Base-by-base conservation (phyloP, 139 green algal species). In the Tetraselmis striata region DNA sequence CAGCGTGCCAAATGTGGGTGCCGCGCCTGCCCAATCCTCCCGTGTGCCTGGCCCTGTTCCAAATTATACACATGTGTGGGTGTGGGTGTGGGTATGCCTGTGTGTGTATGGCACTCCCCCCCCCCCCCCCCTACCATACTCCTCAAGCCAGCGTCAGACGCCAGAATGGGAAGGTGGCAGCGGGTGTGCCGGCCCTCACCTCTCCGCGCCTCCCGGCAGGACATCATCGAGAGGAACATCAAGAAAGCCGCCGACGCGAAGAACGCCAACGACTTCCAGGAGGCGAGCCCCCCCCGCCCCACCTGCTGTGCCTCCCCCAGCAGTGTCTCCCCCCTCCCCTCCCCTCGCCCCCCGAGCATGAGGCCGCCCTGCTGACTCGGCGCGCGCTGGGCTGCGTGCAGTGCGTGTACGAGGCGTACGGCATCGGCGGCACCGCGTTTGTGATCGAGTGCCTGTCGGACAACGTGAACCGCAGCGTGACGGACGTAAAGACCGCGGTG, bases 171-270 rank as follows among this genome's bases (percentile, higher is more conserved):
- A n/a, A n/a, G n/a, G n/a, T n/a, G n/a, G n/a, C n/a, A n/a, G n/a
- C n/a, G n/a, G n/a, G n/a, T n/a, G n/a, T n/a, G n/a, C n/a, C n/a
- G n/a, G n/a, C n/a, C n/a, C n/a, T n/a, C n/a, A n/a, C n/a, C n/a
- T n/a, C n/a, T n/a, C n/a, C n/a, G n/a, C n/a, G n/a, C 18, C 45
- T 67, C 45, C 45, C 11, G 11, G 18, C 45, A 77, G n/a, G 95
- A 98, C 77, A 91, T 98, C 77, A 92, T 98, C 26, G 94, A 98
- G 18, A 90, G 95, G 58, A 98, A 98, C 89, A 89, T 98, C 31
- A 96, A 96, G 77, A 88, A 86, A 28, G 94, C 95, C 0, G 85
- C 87, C 0, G 95, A 98, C 74, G 92, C 90, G 28, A 92, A 89
- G 28, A 90, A 95, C 82, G 92, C 90, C 0, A 67, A 67, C 45